These are phyloP conservation scores for Carpinus fangiana DNA, from an alignment of 306 rosid genomes.

Conservation along the genomic window DNA sequence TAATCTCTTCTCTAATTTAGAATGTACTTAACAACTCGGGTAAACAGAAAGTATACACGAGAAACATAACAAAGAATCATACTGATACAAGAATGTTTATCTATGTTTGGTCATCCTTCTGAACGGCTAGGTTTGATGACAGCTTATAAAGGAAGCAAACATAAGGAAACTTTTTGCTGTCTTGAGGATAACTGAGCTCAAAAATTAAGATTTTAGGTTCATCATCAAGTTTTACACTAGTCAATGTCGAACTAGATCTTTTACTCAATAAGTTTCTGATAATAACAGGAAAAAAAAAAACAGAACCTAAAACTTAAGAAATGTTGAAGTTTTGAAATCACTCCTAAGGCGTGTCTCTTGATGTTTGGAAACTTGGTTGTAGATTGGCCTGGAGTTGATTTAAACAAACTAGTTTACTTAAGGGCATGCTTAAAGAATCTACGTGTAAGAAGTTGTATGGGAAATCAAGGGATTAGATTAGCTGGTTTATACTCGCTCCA, in stretches of 20 bases:
- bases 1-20: neutral
- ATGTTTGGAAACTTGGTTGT: neutral
- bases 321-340: too few species aligned
- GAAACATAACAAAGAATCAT: neutral
- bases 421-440: neutral
- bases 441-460: too few species aligned
- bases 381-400: neutral
- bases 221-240: too few species aligned
- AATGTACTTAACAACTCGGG: too few species aligned
- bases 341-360: neutral
- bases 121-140: neutral
- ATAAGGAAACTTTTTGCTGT: neutral
- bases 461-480: neutral
- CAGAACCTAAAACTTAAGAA: neutral
- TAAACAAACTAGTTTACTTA: neutral
- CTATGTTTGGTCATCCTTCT: neutral
- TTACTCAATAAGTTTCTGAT: neutral
- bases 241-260: too few species aligned
- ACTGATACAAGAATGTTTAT: neutral
- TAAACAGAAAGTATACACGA: too few species aligned
- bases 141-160: neutral
- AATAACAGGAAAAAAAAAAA: neutral
- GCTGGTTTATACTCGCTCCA: neutral
- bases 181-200: neutral
- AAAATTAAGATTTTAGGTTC: neutral